These are phyloP conservation scores for Ploettnerulaceae sp. DNA, from an alignment of 2,329 filamentous ascomycete species.

Conservation along the genomic window DNA sequence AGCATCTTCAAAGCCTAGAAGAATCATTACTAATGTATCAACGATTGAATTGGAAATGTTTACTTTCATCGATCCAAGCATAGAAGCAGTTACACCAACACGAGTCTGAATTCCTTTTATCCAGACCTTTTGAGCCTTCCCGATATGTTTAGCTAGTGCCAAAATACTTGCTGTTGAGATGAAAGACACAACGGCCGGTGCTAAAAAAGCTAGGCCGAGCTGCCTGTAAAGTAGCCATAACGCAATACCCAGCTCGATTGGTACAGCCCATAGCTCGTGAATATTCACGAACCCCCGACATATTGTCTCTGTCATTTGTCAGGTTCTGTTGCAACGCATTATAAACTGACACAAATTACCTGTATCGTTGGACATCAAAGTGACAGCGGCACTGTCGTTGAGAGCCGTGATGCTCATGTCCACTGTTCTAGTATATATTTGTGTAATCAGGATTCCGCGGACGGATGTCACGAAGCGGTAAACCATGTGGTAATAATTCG, in stretches of 20 bases:
- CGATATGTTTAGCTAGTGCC: conserved; percentile 24
- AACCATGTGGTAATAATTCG: conserved; percentile 25
- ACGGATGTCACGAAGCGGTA: conserved; percentile 23
- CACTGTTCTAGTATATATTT: conserved; percentile 31
- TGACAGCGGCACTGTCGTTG: conserved; percentile 28
- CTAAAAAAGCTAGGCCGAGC: conserved; percentile 28
- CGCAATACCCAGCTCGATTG: conserved; percentile 29
- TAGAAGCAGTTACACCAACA: conserved; percentile 29
- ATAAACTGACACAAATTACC: conserved; percentile 7
- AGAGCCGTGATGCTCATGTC: conserved; percentile 25
- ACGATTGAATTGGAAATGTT: neutral
- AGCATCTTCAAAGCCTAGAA: conserved; percentile 32
- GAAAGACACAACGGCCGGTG: conserved; percentile 23
- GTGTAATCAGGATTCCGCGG: conserved; percentile 27
- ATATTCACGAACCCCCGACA: conserved; percentile 30
- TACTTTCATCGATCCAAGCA: conserved; percentile 33
- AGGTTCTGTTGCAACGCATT: neutral
- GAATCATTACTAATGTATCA: conserved; percentile 1
- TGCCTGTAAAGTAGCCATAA: conserved; percentile 30
- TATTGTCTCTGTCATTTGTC: conserved; percentile 20
- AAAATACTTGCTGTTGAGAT: conserved; percentile 28
- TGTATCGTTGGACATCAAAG: conserved; percentile 34
- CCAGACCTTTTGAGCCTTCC: conserved; percentile 31
- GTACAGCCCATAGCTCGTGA: conserved; percentile 33
- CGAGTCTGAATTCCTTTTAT: conserved; percentile 31